phyloP scores from a whole-genome alignment of 306 rosid species.

The Luffa aegyptiaca region DNA sequence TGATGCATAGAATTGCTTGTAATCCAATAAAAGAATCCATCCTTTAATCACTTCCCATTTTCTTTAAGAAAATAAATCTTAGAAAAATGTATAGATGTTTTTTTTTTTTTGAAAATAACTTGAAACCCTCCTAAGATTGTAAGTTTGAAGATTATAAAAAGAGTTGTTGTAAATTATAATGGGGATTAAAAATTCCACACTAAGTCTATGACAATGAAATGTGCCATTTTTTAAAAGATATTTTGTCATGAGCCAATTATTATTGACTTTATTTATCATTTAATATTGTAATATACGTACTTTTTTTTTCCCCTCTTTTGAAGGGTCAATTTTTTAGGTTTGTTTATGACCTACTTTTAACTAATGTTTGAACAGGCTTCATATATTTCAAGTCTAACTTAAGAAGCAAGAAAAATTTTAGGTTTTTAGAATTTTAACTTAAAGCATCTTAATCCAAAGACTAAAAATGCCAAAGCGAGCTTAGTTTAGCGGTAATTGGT shows the following conservation, averaged over 20 bases:
- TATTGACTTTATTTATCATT: not conserved
- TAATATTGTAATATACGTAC: not conserved
- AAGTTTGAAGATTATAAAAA: not conserved
- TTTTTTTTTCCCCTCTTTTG: not conserved
- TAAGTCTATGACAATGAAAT: not conserved
- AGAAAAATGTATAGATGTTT: not conserved
- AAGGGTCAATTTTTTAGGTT: not conserved
- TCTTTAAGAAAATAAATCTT: not conserved
- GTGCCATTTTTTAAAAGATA: not conserved
- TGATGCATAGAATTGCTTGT: constrained; percentile 1
- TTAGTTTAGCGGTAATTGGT: too few species aligned
- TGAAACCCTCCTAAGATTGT: not conserved
- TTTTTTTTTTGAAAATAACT: not conserved
- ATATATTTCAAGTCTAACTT: too few species aligned
- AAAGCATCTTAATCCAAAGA: not conserved
- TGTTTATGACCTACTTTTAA: not conserved
- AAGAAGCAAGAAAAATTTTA: too few species aligned
- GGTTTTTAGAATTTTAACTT: not conserved
- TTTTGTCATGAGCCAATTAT: not conserved
- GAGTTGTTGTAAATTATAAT: not conserved
- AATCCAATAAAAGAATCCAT: constrained; percentile 4
- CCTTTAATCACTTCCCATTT: not conserved
- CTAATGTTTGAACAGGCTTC: not conserved
- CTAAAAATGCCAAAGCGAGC: too few species aligned
- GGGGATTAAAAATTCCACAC: not conserved